These are phyloP conservation scores for Rhinocladiella mackenziei DNA, from an alignment of 2,329 filamentous ascomycete genomes.

Conservation along the genomic window DNA sequence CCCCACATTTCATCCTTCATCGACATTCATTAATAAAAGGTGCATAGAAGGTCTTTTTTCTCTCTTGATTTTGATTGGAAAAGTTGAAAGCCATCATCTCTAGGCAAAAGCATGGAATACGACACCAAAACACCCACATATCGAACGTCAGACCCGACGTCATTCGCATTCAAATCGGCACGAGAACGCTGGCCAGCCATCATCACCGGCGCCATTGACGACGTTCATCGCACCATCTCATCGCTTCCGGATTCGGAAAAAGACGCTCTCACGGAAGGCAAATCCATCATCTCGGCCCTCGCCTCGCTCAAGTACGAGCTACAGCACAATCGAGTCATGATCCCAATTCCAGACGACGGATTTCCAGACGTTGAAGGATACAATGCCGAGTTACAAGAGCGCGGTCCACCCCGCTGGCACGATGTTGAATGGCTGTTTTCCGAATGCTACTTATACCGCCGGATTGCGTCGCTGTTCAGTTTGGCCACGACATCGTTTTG, in stretches of 20 bases:
- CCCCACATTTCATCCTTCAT: no score
- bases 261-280: slow-evolving; percentile 71
- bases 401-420: slow-evolving; percentile 61
- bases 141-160: slow-evolving; percentile 73
- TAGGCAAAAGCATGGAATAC: slow-evolving; percentile 58
- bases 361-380: slow-evolving; percentile 71
- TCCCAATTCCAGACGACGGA: slow-evolving; percentile 67
- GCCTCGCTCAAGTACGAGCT: slow-evolving; percentile 88
- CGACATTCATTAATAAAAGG: no score
- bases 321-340: slow-evolving; percentile 70
- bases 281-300: slow-evolving; percentile 74
- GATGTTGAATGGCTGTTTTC: slow-evolving; percentile 81
- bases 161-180: slow-evolving; percentile 82
- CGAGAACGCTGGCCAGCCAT: slow-evolving; percentile 91
- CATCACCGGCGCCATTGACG: slow-evolving; percentile 87
- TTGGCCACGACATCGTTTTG: slow-evolving; percentile 66
- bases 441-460: slow-evolving; percentile 89
- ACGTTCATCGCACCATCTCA: slow-evolving; percentile 66
- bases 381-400: slow-evolving; percentile 75
- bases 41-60: no score
- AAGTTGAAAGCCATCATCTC: no score
- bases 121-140: slow-evolving; percentile 65
- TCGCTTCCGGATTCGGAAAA: slow-evolving; percentile 52
- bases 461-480: slow-evolving; percentile 73
- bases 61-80: no score